Base-by-base conservation (phyloP, 2,329 filamentous ascomycete genomes). In the Zalaria obscura region DNA sequence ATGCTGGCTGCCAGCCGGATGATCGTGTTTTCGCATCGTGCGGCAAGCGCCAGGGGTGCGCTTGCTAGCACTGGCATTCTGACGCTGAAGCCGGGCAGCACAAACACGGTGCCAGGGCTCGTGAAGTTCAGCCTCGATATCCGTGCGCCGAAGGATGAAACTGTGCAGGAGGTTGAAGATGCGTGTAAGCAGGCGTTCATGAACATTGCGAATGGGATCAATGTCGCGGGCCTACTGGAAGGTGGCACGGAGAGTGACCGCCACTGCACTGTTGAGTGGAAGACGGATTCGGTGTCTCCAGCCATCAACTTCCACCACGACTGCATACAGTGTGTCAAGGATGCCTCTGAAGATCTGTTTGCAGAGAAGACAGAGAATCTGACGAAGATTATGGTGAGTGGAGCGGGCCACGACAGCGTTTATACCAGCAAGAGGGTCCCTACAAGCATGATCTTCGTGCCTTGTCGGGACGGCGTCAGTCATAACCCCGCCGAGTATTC, bases 61-160 rank as follows among this genome's bases (percentile, higher is more conserved):
- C 63, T 86, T 7, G 81, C 78, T 4, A 78, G 73, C 3, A 83
- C 82, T 0, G 83, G 81, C 0, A 82, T 86, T 42, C 57, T 87
- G 38, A 76, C 69, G 8, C 64, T 78, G 5, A 71, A 69, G 37
- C 80, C 81, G 0, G 79, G 80, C 4, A 79, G 72, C 45, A 81
- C 80, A 10, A 86, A 87, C 57, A 87, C 82, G 0, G 77, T 86
- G 0, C 79, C 82, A 0, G 78, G 79, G 0, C 59, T 65, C 27
- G 82, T 85, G 4, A 67, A 67, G 36, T 83, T 85, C 57, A 76
- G 69, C 27, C 69, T 85, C 4, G 81, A 86, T 52, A 73, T 85
- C 40, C 74, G 80, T 28, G 69, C 74, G 0, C 69, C 66, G 4
- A 64, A 69, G 29, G 73, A 80, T 51, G 62, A 63, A 25, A 69